Evolutionary conservation across 108 stramenopile species (phyloP).

Genomic region (Nitzschia inconspicua): DNA sequence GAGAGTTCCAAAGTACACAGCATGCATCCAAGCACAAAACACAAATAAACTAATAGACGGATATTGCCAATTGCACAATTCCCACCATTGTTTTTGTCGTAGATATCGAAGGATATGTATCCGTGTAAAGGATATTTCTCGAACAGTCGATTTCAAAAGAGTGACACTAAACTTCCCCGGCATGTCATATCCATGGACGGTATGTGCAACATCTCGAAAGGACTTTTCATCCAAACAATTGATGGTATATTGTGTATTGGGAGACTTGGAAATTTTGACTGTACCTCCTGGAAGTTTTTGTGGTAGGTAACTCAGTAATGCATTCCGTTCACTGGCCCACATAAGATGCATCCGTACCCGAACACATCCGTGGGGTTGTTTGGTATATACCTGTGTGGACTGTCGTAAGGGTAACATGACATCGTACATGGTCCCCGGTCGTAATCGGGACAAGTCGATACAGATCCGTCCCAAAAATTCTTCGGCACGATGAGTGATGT

Average conservation of each 20-base stretch:
- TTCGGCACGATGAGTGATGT: too few relatives aligned
- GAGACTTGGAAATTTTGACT: constrained; percentile 13
- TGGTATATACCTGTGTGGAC: constrained; percentile 49
- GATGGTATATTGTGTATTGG: constrained; percentile 20
- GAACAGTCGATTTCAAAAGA: constrained; percentile 35
- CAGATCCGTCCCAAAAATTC: constrained; percentile 63
- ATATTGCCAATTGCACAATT: constrained; percentile 34
- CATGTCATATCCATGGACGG: constrained; percentile 46
- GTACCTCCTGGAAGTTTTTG: constrained; percentile 4
- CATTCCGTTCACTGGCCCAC: constrained; percentile 52
- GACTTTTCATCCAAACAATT: constrained; percentile 40
- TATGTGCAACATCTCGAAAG: constrained; percentile 48
- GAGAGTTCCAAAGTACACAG: constrained; percentile 34
- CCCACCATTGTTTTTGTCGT: constrained; percentile 22
- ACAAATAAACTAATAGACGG: constrained; percentile 43
- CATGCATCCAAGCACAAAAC: constrained; percentile 60
- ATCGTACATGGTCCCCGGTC: constrained; percentile 62
- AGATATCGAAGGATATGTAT: constrained; percentile 28
- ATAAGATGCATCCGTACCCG: constrained; percentile 60
- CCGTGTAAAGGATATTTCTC: constrained; percentile 36
- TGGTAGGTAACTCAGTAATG: constrained; percentile 60
- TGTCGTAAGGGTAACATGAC: constrained; percentile 50
- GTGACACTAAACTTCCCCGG: constrained; percentile 48
- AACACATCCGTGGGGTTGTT: constrained; percentile 45
- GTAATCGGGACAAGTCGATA: constrained; percentile 48